Evolutionary conservation across 352 stramenopile genomes (phyloP).

Genomic region (Globisporangium cystogenes): DNA sequence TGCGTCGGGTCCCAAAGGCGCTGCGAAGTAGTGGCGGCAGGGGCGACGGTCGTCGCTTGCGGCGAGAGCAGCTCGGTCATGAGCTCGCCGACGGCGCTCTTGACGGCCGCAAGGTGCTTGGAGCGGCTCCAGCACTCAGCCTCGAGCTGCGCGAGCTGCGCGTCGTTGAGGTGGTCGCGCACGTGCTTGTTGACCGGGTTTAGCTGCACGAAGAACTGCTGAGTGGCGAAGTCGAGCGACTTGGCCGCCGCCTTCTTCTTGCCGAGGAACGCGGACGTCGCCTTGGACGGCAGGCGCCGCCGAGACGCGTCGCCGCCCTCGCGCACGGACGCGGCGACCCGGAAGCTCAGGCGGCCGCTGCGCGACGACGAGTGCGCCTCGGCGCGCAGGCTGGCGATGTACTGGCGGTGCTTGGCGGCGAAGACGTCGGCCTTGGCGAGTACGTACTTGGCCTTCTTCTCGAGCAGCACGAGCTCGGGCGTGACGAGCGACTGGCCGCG

Average conservation of each 20-base stretch:
- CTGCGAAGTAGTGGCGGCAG: no score
- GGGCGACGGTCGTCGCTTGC: no score
- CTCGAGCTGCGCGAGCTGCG: constrained; percentile 32
- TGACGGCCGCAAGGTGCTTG: constrained; percentile 28
- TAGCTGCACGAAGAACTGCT: constrained; percentile 46
- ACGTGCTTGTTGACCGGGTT: constrained; percentile 59
- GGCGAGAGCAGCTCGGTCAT: constrained; percentile 27
- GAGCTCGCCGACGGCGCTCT: constrained; percentile 21
- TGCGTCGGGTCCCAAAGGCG: no score
- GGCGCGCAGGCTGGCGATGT: background rate
- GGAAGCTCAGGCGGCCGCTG: constrained; percentile 4
- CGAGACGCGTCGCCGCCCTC: background rate
- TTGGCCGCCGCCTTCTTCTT: constrained; percentile 19
- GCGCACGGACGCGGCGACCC: background rate
- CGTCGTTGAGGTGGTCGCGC: constrained; percentile 28
- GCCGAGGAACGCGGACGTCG: background rate
- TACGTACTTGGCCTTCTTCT: constrained; percentile 63
- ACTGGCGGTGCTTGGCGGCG: constrained; percentile 20
- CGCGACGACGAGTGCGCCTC: background rate
- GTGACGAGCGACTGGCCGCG: constrained; percentile 17
- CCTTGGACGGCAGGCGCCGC: background rate
- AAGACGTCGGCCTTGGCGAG: constrained; percentile 39
- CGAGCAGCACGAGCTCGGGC: constrained; percentile 36
- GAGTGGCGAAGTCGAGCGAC: constrained; percentile 19
- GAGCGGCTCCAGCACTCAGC: constrained; percentile 49